Base-by-base conservation (phyloP, 2,329 filamentous ascomycete genomes). In the Pseudogymnoascus sp. region DNA sequence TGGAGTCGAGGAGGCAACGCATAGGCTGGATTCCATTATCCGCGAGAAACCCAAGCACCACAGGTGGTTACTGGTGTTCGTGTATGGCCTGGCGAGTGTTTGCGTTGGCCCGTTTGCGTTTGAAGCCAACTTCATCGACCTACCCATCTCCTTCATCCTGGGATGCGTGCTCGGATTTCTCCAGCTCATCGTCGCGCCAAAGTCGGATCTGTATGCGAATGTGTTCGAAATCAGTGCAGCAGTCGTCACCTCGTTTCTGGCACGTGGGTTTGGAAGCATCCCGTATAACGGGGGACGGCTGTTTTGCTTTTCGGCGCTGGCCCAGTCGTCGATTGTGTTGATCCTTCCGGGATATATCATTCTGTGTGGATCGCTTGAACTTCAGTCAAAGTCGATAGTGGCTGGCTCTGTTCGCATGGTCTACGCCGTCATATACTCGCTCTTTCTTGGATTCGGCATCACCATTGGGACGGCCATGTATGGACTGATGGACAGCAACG, bases 41-140 rank as follows among this genome's bases (percentile, higher is more conserved):
- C 69, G 70, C 0, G 74, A 76, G 3, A 77, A 78, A 46, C 69
- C 73, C 60, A 82, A 83, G 68, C 83, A 79, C 65, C 75, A 75
- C 40, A 74, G 76, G 6, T 84, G 81, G 82, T 67, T 83, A 3
- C 65, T 72, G 7, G 85, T 93, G 9, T 71, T 86, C 5, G 78
- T 90, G 16, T 90, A 90, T 68, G 90, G 90, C 1, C 77, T 91
- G 40, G 90, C 89, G 9, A 89, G 88, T 53, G 87, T 85, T 0
- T 82, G 80, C 2, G 88, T 90, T 6, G 89, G 87, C 0, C 88
- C 89, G 0, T 93, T 92, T 70, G 89, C 89, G 0, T 93, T 92
- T 71, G 78, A 83, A 65, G 88, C 86, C 3, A 82, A 89, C 11
- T 78, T 85, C 1, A 86, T 91, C 67, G 90, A 93, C 70, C 77